Conservation (phyloP, 257 asterid genomes). For the Solanum habrochaites region DNA sequence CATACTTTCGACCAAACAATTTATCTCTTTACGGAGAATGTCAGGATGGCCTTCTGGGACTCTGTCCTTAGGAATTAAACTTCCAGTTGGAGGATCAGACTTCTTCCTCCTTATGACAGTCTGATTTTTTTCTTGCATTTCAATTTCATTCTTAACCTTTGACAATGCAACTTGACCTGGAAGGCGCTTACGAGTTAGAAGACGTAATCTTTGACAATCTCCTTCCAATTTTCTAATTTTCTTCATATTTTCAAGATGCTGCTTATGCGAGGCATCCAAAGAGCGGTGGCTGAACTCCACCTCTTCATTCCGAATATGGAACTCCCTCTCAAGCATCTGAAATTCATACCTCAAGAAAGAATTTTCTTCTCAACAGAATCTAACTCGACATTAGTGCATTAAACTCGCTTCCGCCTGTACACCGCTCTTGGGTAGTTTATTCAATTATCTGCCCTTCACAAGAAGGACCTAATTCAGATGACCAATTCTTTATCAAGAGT, state of each 20-base stretch:
- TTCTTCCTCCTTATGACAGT: slow-evolving; percentile 25
- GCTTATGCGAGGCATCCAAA: slow-evolving; percentile 37
- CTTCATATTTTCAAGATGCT: slow-evolving; percentile 36
- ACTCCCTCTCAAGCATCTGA: slow-evolving; percentile 59
- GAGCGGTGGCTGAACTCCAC: slow-evolving; percentile 33
- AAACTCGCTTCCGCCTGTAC: slow-evolving; percentile 50
- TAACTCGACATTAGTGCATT: slow-evolving; percentile 41
- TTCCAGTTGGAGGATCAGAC: slow-evolving; percentile 10
- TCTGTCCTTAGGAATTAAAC: slow-evolving; percentile 10
- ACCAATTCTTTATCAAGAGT: slow-evolving; percentile 50
- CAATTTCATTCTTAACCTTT: slow-evolving; percentile 27
- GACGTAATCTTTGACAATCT: slow-evolving; percentile 75
- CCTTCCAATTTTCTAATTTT: slow-evolving; percentile 70
- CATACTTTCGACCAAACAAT: slow-evolving; percentile 43
- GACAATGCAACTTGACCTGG: slow-evolving; percentile 25
- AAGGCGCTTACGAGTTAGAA: slow-evolving; percentile 39
- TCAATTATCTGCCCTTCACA: slow-evolving; percentile 49
- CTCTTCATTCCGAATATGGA: slow-evolving; percentile 49
- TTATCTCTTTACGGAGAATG: slow-evolving; percentile 22
- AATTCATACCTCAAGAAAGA: slow-evolving; percentile 65
- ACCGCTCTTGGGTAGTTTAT: slow-evolving; percentile 33
- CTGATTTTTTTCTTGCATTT: slow-evolving; percentile 22
- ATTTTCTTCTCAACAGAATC: slow-evolving; percentile 72
- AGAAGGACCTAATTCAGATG: slow-evolving; percentile 46
- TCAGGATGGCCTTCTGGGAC: slow-evolving; percentile 4